Base-by-base conservation (phyloP, 768 basidiomycete genomes). In the Tulasnella sp. region DNA sequence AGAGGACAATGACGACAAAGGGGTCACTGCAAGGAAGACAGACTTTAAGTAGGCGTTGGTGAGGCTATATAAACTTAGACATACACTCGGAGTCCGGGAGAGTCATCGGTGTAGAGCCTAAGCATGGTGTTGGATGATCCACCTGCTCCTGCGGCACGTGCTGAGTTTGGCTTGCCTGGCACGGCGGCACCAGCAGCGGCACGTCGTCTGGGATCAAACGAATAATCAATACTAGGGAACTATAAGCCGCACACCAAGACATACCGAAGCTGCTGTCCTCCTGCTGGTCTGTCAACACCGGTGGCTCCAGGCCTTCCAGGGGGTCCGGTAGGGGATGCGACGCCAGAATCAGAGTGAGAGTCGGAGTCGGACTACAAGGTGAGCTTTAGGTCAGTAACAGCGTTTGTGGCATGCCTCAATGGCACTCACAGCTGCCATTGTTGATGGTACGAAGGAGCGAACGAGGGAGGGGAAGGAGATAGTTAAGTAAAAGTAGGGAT, bases 91-190 rank as follows among this genome's bases (percentile, higher is more conserved):
- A 99, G 80, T 23, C 96, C 96, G 49, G 90, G 91, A 61, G 94
- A 94, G 70, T 97, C 96, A 70, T 97, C 95, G 41, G 96, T 98
- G 81, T 98, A 98, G 3, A 99, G 79, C 75, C 90, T 92, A 69
- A 99, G 81, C 96, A 99, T 98, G 60, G 96, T 99, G 76, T 91
- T 95, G 60, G 86, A 90, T 38, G 89, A 93, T 56, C 96, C 96
- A 56, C 96, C 96, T 60, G 92, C 92, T 43, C 95, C 93, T 26
- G 94, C 92, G 42, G 92, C 85, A 61, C 94, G 85, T 29, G 85
- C 72, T 1, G 91, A 94, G 70, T 92, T 93, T 24, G 93, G 91
- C 71, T 79, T 83, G 50, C 84, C 67, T 29, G 70, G 64, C 15
- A 43, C 68, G 4, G 72, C 84, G 64, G 84, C 83, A 52, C 75